Conservation (phyloP, 2,329 filamentous ascomycete species). For the Polychaeton citri region DNA sequence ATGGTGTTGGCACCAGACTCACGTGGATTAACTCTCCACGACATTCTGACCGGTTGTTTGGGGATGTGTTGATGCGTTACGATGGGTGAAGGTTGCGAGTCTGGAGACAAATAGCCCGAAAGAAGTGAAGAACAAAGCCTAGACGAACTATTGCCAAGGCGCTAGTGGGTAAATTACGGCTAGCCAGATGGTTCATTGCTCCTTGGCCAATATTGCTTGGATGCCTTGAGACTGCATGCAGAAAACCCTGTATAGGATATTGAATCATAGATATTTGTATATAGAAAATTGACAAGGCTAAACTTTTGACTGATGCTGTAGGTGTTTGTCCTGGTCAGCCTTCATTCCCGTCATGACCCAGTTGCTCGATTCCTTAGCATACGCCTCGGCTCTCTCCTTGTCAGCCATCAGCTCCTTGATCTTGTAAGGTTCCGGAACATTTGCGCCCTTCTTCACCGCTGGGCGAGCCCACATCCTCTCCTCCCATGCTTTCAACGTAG, state of each 20-base stretch:
- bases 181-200: no score
- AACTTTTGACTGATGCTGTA: not conserved
- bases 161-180: no score
- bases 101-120: no score
- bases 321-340: slow-evolving; percentile 38
- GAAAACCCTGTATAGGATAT: no score
- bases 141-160: not conserved
- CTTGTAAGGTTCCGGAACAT: slow-evolving; percentile 54
- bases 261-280: not conserved
- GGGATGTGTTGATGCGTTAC: not conserved
- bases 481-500: slow-evolving; percentile 63
- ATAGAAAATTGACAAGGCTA: not conserved
- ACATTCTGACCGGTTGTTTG: no score
- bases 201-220: no score
- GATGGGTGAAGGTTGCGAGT: no score
- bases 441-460: slow-evolving; percentile 59
- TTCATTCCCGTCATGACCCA: slow-evolving; percentile 64
- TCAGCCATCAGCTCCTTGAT: slow-evolving; percentile 47
- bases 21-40: slow-evolving; percentile 56
- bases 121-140: no score
- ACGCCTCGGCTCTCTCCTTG: slow-evolving; percentile 44
- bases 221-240: not conserved
- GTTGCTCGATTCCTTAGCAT: slow-evolving; percentile 36
- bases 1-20: slow-evolving; percentile 99
- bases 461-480: slow-evolving; percentile 55